These are phyloP conservation scores for Populus tomentosa DNA, from an alignment of 441 rosid genomes.

Conservation along the genomic window DNA sequence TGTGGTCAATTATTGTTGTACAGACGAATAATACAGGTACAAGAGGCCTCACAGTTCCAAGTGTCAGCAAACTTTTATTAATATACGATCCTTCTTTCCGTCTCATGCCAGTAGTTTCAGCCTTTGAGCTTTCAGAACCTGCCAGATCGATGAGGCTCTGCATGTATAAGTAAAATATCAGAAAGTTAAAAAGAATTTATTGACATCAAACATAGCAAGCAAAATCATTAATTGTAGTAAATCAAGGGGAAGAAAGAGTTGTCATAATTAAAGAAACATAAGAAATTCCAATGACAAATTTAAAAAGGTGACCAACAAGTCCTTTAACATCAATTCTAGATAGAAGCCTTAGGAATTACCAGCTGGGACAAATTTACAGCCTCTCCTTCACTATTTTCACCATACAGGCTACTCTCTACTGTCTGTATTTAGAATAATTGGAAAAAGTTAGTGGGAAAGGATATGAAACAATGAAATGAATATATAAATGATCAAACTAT, in stretches of 20 bases:
- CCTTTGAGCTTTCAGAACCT: slow-evolving; percentile 99
- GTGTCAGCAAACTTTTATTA: slow-evolving; percentile 95
- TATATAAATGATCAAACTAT: not conserved
- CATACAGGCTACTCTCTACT: slow-evolving; percentile 85
- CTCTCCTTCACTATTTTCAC: slow-evolving; percentile 75
- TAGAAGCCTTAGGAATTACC: slow-evolving; percentile 51
- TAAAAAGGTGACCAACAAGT: slow-evolving; percentile 8
- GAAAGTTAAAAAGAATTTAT: slow-evolving; percentile 30
- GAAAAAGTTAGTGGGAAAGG: slow-evolving; percentile 18
- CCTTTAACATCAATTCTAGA: slow-evolving; percentile 8
- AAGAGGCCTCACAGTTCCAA: slow-evolving; percentile 83
- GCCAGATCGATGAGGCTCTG: slow-evolving; percentile 99
- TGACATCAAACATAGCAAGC: not conserved
- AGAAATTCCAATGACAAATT: slow-evolving; percentile 10
- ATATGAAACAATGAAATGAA: not conserved
- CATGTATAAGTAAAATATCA: slow-evolving; percentile 45
- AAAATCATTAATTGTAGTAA: not conserved
- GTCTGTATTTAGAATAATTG: slow-evolving; percentile 48
- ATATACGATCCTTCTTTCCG: slow-evolving; percentile 98
- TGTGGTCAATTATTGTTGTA: slow-evolving; percentile 3
- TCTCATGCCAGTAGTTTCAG: slow-evolving; percentile 90
- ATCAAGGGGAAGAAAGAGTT: not conserved
- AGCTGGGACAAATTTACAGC: slow-evolving; percentile 96
- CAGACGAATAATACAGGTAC: slow-evolving; percentile 1
- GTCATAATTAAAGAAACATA: not conserved